Evolutionary conservation across 805 yeast genomes (phyloP), one percentile per base, ranked within the genome.

Genomic region (Helenozyma rhizophorensis): DNA sequence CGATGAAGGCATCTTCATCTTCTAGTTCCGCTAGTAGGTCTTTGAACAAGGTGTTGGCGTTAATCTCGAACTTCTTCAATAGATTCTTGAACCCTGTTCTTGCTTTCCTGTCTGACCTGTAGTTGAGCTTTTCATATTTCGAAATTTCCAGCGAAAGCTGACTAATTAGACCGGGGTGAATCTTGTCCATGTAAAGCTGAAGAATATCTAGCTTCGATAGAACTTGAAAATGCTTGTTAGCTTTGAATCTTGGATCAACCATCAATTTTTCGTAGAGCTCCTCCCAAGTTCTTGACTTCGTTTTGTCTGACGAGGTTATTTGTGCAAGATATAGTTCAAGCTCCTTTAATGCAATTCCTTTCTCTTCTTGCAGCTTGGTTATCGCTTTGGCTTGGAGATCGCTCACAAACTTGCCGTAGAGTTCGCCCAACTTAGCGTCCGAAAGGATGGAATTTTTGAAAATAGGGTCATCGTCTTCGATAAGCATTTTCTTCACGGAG

Each of bases 381-480:
- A 30, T 34, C 3, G 49, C 37, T 25, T 64, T 61, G 14, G 54
- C 56, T 2, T 31, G 21, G 16, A 65, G 58, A 0, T 51, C 47
- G n/a, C 32, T 35, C 2, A 75, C 67, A 43, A 68, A 81, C 14
- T 74, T 74, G 21, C 61, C 48, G 49, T 78, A 84, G 2, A 79
- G 67, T 27, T 67, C 65, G 28, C 67, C 65, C 33, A 81, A 76
- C 32, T 80, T 71, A 18, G 60, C 60, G 30, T 79, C 86, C 14
- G 78, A 70, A 8, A 78, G 65, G 13, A 76, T 67, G 1, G 85
- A 65, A 50, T 76, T 78, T 35, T 67, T 70, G 50, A 76, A 81
- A 6, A 81, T 72, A 0, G 87, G 79, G 47, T 84, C 63, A n/a
- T 66, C 93, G 36, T 80, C 78, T 4, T 62, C 54, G 4, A 83